Conservation (phyloP, 768 basidiomycete genomes). For the Trametes gibbosa region DNA sequence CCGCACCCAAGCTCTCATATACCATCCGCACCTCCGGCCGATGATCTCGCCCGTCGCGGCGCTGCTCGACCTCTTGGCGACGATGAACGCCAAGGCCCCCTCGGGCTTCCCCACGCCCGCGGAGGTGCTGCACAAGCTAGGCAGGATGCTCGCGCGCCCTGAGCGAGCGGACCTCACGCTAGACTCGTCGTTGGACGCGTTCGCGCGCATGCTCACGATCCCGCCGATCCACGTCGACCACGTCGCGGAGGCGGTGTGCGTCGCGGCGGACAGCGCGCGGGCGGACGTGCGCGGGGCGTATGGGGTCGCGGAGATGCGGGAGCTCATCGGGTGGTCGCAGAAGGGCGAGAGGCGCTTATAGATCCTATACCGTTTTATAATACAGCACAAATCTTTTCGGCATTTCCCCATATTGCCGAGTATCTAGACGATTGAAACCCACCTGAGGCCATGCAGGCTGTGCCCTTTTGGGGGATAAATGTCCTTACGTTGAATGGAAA, state of each 20-base stretch:
- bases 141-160: conserved; percentile 34
- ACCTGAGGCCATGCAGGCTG: too few relatives aligned
- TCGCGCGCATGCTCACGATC: conserved; percentile 78
- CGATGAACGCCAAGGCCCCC: conserved; percentile 62
- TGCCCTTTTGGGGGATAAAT: too few relatives aligned
- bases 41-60: conserved; percentile 82
- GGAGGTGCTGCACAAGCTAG: conserved; percentile 53
- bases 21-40: conserved; percentile 94
- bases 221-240: conserved; percentile 96
- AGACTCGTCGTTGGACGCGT: conserved; percentile 53
- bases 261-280: conserved; percentile 49
- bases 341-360: conserved; percentile 33
- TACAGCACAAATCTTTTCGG: too few relatives aligned
- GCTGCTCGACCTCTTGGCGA: conserved; percentile 76
- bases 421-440: too few relatives aligned
- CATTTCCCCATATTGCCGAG: too few relatives aligned
- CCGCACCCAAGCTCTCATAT: conserved; percentile 74
- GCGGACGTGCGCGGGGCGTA: conserved; percentile 58
- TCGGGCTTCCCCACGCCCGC: conserved; percentile 61
- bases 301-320: conserved; percentile 69
- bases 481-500: too few relatives aligned
- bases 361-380: too few relatives aligned
- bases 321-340: conserved; percentile 65
- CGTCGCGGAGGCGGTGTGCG: conserved; percentile 80
- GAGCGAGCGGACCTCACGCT: conserved; percentile 30